Evolutionary conservation across 2,329 filamentous ascomycete genomes (phyloP).

Genomic region (Hymenoscyphus scutula): DNA sequence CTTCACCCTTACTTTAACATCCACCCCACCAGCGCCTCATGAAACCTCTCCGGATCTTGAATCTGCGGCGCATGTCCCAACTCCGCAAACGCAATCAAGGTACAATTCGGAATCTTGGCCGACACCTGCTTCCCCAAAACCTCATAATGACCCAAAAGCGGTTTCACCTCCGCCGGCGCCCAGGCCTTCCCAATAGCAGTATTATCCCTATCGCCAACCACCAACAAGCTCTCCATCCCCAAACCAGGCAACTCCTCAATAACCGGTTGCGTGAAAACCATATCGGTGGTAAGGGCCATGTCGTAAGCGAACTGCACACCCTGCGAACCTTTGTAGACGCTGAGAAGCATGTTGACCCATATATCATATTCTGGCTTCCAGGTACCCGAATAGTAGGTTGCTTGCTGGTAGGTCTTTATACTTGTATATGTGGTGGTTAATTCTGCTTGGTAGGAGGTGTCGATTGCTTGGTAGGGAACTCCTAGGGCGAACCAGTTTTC

Average conservation of each 20-base stretch:
- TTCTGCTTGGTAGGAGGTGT: slow-evolving; percentile 41
- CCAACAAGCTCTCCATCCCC: slow-evolving; percentile 45
- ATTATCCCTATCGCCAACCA: slow-evolving; percentile 51
- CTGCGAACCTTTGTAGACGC: slow-evolving; percentile 48
- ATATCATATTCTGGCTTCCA: slow-evolving; percentile 51
- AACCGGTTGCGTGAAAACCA: slow-evolving; percentile 53
- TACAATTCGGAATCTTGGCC: slow-evolving; percentile 43
- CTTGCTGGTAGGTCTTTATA: slow-evolving; percentile 47
- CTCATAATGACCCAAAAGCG: slow-evolving; percentile 48
- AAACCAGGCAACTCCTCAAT: slow-evolving; percentile 49
- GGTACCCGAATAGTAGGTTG: slow-evolving; percentile 47
- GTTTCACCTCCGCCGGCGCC: slow-evolving; percentile 42
- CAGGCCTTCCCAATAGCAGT: slow-evolving; percentile 56
- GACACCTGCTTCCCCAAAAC: slow-evolving; percentile 47
- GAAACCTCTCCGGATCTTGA: slow-evolving; percentile 47
- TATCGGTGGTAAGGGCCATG: slow-evolving; percentile 52
- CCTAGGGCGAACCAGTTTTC: slow-evolving; percentile 39
- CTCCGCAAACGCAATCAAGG: slow-evolving; percentile 47
- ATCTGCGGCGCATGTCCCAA: slow-evolving; percentile 54
- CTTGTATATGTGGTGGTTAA: slow-evolving; percentile 42
- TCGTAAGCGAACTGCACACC: slow-evolving; percentile 45
- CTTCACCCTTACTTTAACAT: slow-evolving; percentile 28
- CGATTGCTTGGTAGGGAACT: slow-evolving; percentile 47
- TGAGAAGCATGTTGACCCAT: slow-evolving; percentile 55
- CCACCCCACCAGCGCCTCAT: slow-evolving; percentile 47